Base-by-base conservation (phyloP, 176 grass and related monocot genomes). In the Hsuehochloa calcarea region DNA sequence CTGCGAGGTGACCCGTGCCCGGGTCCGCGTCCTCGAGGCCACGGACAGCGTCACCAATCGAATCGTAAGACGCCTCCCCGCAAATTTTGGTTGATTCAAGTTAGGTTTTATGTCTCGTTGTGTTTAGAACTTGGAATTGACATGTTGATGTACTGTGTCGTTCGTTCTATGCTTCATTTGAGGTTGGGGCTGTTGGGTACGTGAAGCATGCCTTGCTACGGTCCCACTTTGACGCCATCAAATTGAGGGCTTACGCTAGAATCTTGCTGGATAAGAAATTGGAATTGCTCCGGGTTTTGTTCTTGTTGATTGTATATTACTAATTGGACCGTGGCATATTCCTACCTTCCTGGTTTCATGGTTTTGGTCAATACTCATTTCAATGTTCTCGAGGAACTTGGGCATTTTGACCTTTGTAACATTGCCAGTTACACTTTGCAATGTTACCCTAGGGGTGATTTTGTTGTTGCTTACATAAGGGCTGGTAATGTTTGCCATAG, bases 1-100 rank as follows among this genome's bases (percentile, higher is more conserved):
- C 29, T 90, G 89, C 75, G 88, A 90, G 80, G 94, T 80, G 85
- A 92, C 94, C n/a, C 85, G 82, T 76, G 90, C 94, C 75, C 79
- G 89, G 39, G 84, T 92, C 65, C 90, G 90, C 59, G 51, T 97
- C 72, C 85, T 97, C 40, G 85, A 94, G 12, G 90, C 82, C 25
- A 55, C 62, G 16, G 17, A 75, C 22, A 83, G 67, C 62, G 87
- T 73, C 38, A 20, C 58, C 27, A 61, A 86, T 73, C 87, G 77
- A 74, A 90, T 90, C 22, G 94, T 97, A 64, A 90, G 92, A 5
- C 37, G 9, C 58, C 29, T 40, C 3, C 38, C 38, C 26, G 5
- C 38, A n/a, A 41, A 45, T 55, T 74, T 74, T 67, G 46, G 73
- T 41, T 16, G 20, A 34, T 58, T 63, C 47, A 5, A 38, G 79